Conservation (phyloP, 352 stramenopile species). For the Globisporangium paroecandrum region DNA sequence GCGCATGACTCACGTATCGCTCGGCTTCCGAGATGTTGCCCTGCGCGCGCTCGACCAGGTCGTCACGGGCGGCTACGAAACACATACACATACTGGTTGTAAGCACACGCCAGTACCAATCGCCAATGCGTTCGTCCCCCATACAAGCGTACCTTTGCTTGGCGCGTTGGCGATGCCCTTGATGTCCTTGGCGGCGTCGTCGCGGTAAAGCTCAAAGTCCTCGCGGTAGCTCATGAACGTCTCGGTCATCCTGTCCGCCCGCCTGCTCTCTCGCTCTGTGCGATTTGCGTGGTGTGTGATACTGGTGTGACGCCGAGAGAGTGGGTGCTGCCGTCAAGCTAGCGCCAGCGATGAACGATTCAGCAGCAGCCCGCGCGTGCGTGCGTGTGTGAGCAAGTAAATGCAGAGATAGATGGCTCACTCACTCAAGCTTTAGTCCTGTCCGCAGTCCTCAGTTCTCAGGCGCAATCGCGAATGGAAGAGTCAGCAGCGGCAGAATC, state of each 20-base stretch:
- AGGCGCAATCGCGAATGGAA: background rate
- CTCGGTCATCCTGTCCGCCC: slow-evolving; percentile 50
- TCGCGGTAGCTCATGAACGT: slow-evolving; percentile 78
- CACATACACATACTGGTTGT: background rate
- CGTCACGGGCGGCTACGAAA: slow-evolving; percentile 36
- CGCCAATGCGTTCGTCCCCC: background rate
- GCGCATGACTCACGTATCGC: slow-evolving; percentile 44
- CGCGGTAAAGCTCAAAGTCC: slow-evolving; percentile 82
- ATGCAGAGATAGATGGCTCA: background rate
- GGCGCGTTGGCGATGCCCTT: slow-evolving; percentile 50
- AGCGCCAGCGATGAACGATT: background rate
- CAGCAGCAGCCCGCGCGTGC: background rate
- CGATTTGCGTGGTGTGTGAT: background rate
- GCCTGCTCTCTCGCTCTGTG: background rate
- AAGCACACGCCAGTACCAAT: too few species aligned
- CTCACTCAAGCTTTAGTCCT: background rate
- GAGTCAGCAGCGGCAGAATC: background rate
- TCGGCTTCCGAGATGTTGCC: slow-evolving; percentile 75
- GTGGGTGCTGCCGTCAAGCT: background rate
- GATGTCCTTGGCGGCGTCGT: slow-evolving; percentile 73
- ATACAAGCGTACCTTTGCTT: slow-evolving; percentile 17
- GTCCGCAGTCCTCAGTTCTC: background rate
- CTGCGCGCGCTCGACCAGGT: slow-evolving; percentile 51
- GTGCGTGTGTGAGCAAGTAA: background rate
- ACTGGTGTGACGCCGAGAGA: background rate